Base-by-base conservation (phyloP, 495 filamentous ascomycete species). In the Mytilinidion resinicola region DNA sequence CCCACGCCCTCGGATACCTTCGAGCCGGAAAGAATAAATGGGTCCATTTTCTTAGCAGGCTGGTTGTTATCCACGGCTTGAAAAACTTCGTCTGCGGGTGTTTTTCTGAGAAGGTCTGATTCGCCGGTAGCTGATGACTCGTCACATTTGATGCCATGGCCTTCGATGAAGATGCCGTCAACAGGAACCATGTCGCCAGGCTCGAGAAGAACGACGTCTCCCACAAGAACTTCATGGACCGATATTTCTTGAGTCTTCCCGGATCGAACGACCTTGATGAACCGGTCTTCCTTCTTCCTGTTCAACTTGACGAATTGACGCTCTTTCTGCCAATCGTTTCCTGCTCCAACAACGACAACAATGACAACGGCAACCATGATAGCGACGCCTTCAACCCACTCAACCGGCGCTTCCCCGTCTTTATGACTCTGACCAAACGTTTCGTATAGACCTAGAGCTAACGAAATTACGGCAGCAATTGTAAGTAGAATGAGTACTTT, bases 1-100 rank as follows among this genome's bases (percentile, higher is more conserved):
- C 90, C 90, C 33, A 93, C 81, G 30, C 92, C 92, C 73, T 97
- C 92, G 52, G 91, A 89, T 36, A 97, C 89, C 68, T 93, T 93
- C 9, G 86, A 84, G 42, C 92, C 92, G 12, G 92, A 96, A 39
- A 96, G 80, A 60, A 97, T 95, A 69, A 97, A 96, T 1, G 91
- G 91, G 62, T 97, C 92, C 72, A 93, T 76, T 69, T 96, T 96
- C 62, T 80, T 80, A n/a, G 89, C 70, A 55, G 77, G 80, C 53
- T 90, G 84, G 49, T 86, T 78, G 42, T 86, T 79, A 65, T 93
- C 83, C 56, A 96, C 90, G 4, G 88, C 87, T 37, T 76, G 76
- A 61, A 80, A 95, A 17, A 95, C 92, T 11, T 93, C 90, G 25
- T 92, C 85, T 6, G 78, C 82, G 9, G 73, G 64, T 0, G 74